Base-by-base conservation (phyloP, 148 eudicot genomes). In the Rhododendron kiyosumense region DNA sequence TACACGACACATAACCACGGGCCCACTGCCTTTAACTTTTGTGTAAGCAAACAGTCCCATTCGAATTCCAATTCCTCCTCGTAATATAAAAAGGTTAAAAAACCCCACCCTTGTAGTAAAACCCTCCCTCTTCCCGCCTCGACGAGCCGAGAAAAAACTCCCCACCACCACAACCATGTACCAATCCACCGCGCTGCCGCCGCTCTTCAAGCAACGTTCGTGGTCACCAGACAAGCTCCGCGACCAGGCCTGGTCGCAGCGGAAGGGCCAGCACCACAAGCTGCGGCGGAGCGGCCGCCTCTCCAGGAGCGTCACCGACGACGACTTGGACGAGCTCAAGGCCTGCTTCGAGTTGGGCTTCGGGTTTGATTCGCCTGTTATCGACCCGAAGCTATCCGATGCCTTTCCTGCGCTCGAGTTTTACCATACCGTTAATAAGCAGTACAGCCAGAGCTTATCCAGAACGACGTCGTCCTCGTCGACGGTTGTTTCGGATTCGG, bases 301-400 rank as follows among this genome's bases (percentile, higher is more conserved):
- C 34, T 36, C 83, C 75, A 41, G 59, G 75, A 91, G 92, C 76
- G 87, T 90, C 26, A 92, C 93, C 11, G 89, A 86, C 57, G 90
- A 90, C 12, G 93, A 92, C 26, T 67, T 92, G 41, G 89, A 88
- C 4, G 93, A 92, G 54, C 89, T 92, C 74, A 84, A 85, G 69
- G 93, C 88, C 4, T 90, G 91, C 81, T 83, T 92, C 59, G 93
- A 90, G n/a, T 82, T 92, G 6, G 93, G 93, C 1, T 92, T 92
- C 73, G 83, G 93, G 1, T 86, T 92, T 73, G 84, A 84, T 14
- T 82, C 86, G 15, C 63, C 88, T 12, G 88, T 83, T 2, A 54
- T 77, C 80, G 88, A 90, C 85, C 88, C 85, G 41, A 90, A 86
- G 63, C 85, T 91, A 0, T 71, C 86, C 7, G 52, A 88, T 28